Evolutionary conservation across 768 basidiomycete genomes (phyloP), one percentile per base, ranked within the genome.

Genomic region (Clavaria fumosa): DNA sequence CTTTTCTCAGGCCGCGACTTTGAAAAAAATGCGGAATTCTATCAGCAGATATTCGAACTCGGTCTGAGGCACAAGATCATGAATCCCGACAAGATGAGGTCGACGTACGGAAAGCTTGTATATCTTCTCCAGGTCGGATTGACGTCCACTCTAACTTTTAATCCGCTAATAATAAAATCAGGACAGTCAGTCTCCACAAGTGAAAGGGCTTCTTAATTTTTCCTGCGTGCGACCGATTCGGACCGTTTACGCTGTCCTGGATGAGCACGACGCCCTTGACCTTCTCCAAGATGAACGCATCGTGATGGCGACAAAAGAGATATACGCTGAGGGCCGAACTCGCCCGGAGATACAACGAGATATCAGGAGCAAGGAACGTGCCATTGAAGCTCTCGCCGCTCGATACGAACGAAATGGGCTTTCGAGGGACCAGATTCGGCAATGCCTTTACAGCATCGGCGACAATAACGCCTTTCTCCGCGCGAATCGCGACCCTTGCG

Each of bases 21-120:
- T 50, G 64, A 79, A 42, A 64, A 71, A 10, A 89, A 89, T 47
- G 72, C 71, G 12, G 72, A 76, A 5, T 89, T 88, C 50, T 89
- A 78, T 49, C 81, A 84, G 48, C 57, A 64, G 10, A 66, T 86
- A 18, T 88, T 88, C 45, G 84, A 88, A 56, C 67, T 88, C 17
- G 83, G 85, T 14, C 63, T 83, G 35, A 67, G 84, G 41, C 81
- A 86, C 52, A 88, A 88, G 54, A 88, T 89, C 50, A 85, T 82
- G 81, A 89, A 88, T 47, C 85, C 85, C 0, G 85, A 88, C 51
- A 86, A 86, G 48, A 86, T 88, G 84, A 69, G 85, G 18, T 75
- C 79, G 20, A 88, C 81, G 5, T 89, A 89, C 43, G 85, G 85
- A 7, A 88, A 88, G 50, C 59, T 88, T 42, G 75, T 86, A 23